Base-by-base conservation (phyloP, 345 rosid genomes). In the Atalantia buxifolia region DNA sequence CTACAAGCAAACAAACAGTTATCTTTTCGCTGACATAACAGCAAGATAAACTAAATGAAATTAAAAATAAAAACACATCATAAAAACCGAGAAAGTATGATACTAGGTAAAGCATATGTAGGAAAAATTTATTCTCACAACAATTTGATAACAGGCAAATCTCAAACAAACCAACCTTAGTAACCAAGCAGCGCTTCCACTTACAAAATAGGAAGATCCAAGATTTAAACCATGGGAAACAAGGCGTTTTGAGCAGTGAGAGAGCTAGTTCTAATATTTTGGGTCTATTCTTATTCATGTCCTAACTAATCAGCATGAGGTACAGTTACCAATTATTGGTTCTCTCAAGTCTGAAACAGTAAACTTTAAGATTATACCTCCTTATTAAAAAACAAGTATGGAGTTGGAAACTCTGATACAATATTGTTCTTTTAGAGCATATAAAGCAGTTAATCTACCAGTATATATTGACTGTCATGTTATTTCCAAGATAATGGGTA, bases 1-100 rank as follows among this genome's bases (percentile, higher is more conserved):
- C 98, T 93, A 83, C 81, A 81, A 84, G 75, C 74, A 85, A 55
- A 79, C 9, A 66, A 66, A 63, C 74, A 61, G 63, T 78, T 79
- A 81, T 57, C 25, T 10, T 69, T 76, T 14, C 66, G 25, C 79
- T 4, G 67, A 74, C 45, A 70, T 38, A 63, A 36, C 30, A 38
- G 42, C 55, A 45, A 85, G 57, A 65, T 24, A 59, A 71, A 18
- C 36, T 13, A 67, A 53, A 42, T n/a, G 64, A 27, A 66, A 38
- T 72, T 72, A 66, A 65, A 74, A 77, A 71, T 30, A 76, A 78
- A 63, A n/a, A n/a, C 24, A 25, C 22, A 66, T n/a, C 28, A 18
- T 67, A 64, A 66, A 31, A 69, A 69, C 21, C 56, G 56, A 66
- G 67, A n/a, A n/a, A 24, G 8, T 36, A 24, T 7, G 48, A 69